Evolutionary conservation across 2,329 filamentous ascomycete genomes (phyloP).

Genomic region (Aciculosporium take): DNA sequence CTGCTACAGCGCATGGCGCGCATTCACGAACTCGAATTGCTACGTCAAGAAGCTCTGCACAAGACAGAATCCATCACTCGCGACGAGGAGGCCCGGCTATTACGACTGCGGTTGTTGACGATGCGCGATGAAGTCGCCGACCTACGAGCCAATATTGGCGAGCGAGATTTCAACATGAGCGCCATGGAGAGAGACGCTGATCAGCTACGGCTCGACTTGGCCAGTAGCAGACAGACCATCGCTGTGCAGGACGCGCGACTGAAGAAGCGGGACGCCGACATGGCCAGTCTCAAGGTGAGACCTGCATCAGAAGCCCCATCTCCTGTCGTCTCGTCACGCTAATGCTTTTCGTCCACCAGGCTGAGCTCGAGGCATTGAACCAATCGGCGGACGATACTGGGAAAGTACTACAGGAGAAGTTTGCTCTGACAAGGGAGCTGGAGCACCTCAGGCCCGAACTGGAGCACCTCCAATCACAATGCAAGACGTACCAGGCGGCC

Average conservation of each 20-base stretch:
- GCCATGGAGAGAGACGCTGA: conserved; percentile 26
- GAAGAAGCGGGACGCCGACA: conserved; percentile 33
- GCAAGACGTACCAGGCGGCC: conserved; percentile 48
- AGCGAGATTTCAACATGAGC: conserved; percentile 46
- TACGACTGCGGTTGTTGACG: conserved; percentile 55
- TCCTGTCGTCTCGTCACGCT: background rate
- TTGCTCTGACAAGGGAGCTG: conserved; percentile 37
- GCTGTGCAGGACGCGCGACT: conserved; percentile 32
- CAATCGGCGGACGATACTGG: conserved; percentile 53
- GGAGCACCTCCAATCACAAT: conserved; percentile 40
- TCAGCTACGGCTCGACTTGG: conserved; percentile 27
- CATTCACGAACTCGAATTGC: conserved; percentile 49
- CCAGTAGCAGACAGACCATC: conserved; percentile 26
- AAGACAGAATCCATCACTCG: conserved; percentile 54
- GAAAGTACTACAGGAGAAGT: conserved; percentile 49
- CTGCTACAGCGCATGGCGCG: conserved; percentile 26
- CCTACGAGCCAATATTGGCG: conserved; percentile 47
- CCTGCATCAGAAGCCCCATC: background rate
- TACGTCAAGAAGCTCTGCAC: conserved; percentile 51
- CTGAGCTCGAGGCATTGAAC: conserved; percentile 56
- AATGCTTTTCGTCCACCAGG: conserved; percentile 29
- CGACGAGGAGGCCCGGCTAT: conserved; percentile 58
- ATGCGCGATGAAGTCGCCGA: conserved; percentile 60
- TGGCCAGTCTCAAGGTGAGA: conserved; percentile 33
- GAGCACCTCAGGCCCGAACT: conserved; percentile 39